A percentile compares a stretch with the other conserved stretches of the same genome.
Evolutionary conservation across 306 rosid genomes (phyloP).

Genomic region (Fragaria iinumae): DNA sequence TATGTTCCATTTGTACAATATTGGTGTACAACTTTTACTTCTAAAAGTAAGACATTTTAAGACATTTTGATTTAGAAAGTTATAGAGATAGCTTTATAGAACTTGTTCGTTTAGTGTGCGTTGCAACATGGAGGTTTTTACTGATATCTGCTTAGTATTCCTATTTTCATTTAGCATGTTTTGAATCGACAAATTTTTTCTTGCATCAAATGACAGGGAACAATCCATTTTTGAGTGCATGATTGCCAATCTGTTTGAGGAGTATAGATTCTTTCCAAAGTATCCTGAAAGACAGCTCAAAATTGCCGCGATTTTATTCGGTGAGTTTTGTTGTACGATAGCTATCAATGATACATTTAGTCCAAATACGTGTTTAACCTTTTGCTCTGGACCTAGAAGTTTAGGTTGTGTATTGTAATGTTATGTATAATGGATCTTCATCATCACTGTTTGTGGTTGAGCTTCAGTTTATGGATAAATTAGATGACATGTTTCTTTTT

Average conservation of each 20-base stretch:
- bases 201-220: slow-evolving; percentile 63
- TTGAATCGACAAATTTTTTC: slow-evolving; percentile 14
- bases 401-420: not conserved
- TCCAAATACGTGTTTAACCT: not conserved
- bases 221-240: slow-evolving; percentile 80
- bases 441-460: not conserved
- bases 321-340: slow-evolving; percentile 49
- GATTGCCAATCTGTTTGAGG: slow-evolving; percentile 93
- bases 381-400: not conserved
- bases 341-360: not conserved
- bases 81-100: not conserved
- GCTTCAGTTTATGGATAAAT: not conserved
- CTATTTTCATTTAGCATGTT: not conserved
- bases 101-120: not conserved
- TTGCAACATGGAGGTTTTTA: slow-evolving; percentile 5
- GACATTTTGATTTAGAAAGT: not conserved
- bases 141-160: slow-evolving; percentile 7
- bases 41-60: not conserved
- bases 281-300: slow-evolving; percentile 95
- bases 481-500: not conserved
- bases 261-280: slow-evolving; percentile 89
- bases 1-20: not conserved
- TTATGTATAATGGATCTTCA: not conserved
- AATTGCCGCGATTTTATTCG: slow-evolving; percentile 92
- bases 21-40: not conserved